Percentiles rank a stretch among this genome's conserved stretches.
Evolutionary conservation across 2,329 filamentous ascomycete genomes (phyloP).

Genomic region (Venturia effusa): DNA sequence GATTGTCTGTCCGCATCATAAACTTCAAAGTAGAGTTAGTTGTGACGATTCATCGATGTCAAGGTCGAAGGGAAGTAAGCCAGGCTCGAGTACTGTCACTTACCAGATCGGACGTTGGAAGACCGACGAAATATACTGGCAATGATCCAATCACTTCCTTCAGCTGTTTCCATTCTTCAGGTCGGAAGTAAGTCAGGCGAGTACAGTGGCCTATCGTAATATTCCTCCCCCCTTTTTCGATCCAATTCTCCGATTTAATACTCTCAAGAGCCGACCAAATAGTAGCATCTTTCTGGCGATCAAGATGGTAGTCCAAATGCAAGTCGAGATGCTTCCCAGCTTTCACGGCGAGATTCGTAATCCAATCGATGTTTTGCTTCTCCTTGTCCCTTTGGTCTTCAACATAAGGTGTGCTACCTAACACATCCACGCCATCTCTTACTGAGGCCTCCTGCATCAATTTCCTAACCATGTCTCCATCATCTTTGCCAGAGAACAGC

Average conservation of each 20-base stretch:
- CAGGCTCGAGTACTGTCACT: not conserved
- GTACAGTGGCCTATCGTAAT: constrained; percentile 56
- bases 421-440: constrained; percentile 39
- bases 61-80: not conserved
- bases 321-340: constrained; percentile 52
- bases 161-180: constrained; percentile 40
- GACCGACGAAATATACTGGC: constrained; percentile 55
- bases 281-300: constrained; percentile 37
- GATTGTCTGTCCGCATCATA: constrained; percentile 50
- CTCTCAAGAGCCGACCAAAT: constrained; percentile 44
- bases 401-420: constrained; percentile 63
- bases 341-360: constrained; percentile 42
- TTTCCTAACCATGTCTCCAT: constrained; percentile 39
- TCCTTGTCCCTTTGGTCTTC: constrained; percentile 41
- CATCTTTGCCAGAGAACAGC: constrained; percentile 45
- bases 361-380: constrained; percentile 51
- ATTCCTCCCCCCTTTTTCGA: constrained; percentile 18
- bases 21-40: constrained; percentile 25
- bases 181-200: constrained; percentile 46
- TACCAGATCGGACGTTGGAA: constrained; percentile 55
- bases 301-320: constrained; percentile 61
- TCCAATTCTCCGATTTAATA: constrained; percentile 43
- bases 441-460: constrained; percentile 38
- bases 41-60: not conserved
- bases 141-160: constrained; percentile 39